Percentiles rank a stretch among this genome's conserved stretches.
These are phyloP conservation scores for Pseudisothecium myosuroides DNA, from an alignment of 225 moss, liverwort and hornwort genomes.

Conservation along the genomic window DNA sequence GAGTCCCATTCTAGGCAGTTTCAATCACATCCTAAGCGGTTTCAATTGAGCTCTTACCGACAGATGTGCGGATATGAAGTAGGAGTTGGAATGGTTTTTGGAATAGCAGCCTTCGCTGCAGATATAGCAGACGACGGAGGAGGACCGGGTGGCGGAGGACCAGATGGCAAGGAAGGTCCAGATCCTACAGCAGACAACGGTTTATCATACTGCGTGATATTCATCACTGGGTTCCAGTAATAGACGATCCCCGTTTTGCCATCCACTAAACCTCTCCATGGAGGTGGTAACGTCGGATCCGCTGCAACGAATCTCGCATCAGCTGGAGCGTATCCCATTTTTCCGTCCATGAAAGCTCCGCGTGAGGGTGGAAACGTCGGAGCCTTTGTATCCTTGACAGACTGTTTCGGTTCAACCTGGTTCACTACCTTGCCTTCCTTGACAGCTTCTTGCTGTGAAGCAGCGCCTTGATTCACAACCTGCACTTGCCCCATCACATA, in stretches of 20 bases:
- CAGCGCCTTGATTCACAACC: not conserved
- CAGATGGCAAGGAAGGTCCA: conserved; percentile 41
- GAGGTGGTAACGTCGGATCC: conserved; percentile 65
- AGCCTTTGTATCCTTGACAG: not conserved
- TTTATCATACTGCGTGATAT: conserved; percentile 73
- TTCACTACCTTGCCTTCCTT: not conserved
- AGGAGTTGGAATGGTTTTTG: not conserved
- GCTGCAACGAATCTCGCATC: conserved; percentile 80
- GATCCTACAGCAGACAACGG: conserved; percentile 35
- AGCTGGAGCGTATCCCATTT: conserved; percentile 53
- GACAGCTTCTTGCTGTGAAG: not conserved
- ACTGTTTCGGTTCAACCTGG: not conserved
- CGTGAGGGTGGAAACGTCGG: conserved; percentile 49
- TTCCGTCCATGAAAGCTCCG: conserved; percentile 62
- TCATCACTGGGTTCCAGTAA: conserved; percentile 83
- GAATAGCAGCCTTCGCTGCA: conserved; percentile 42
- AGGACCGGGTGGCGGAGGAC: not conserved
- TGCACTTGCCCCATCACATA: not conserved
- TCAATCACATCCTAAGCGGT: not conserved
- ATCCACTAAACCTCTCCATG: conserved; percentile 78
- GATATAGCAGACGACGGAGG: conserved; percentile 38
- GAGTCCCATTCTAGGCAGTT: not conserved
- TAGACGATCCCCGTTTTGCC: conserved; percentile 70
- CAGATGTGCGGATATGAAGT: conserved; percentile 10
- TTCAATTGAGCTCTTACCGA: conserved; percentile 1